Percentiles rank a stretch among this genome's conserved stretches.
Conservation (phyloP, 169 alveolate species). For the Plasmodium adleri region DNA sequence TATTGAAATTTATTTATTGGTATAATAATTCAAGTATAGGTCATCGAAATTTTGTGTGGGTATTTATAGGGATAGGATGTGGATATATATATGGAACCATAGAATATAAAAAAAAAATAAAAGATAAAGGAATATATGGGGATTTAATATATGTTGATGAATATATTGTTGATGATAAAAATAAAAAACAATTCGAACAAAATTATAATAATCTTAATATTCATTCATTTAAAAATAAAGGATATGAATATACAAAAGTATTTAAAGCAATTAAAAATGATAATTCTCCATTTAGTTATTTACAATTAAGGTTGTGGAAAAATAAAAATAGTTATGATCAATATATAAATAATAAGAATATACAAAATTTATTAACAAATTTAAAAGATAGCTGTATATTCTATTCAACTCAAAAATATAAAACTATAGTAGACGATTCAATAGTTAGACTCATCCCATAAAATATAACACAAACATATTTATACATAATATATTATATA, state of each 20-base stretch:
- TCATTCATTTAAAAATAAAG: slow-evolving; percentile 79
- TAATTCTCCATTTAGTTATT: slow-evolving; percentile 78
- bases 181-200: slow-evolving; percentile 76
- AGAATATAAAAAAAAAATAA: slow-evolving; percentile 66
- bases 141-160: slow-evolving; percentile 80
- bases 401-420: slow-evolving; percentile 19
- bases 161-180: slow-evolving; percentile 68
- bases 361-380: not conserved
- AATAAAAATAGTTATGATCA: slow-evolving; percentile 21
- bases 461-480: slow-evolving; percentile 11
- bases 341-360: not conserved
- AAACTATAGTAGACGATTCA: slow-evolving; percentile 67
- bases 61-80: slow-evolving; percentile 80
- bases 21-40: slow-evolving; percentile 80
- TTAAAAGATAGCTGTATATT: slow-evolving; percentile 18
- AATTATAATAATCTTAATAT: slow-evolving; percentile 80
- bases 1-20: slow-evolving; percentile 71
- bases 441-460: slow-evolving; percentile 46
- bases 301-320: slow-evolving; percentile 78
- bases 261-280: slow-evolving; percentile 82
- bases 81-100: slow-evolving; percentile 81
- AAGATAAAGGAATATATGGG: slow-evolving; percentile 83
- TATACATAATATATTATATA: too few species aligned
- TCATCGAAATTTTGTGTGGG: slow-evolving; percentile 84
- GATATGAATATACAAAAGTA: slow-evolving; percentile 82